A percentile compares a stretch with the other conserved stretches of the same genome.
phyloP scores from a whole-genome alignment of 139 green algal genomes.

The Dunaliella primolecta region DNA sequence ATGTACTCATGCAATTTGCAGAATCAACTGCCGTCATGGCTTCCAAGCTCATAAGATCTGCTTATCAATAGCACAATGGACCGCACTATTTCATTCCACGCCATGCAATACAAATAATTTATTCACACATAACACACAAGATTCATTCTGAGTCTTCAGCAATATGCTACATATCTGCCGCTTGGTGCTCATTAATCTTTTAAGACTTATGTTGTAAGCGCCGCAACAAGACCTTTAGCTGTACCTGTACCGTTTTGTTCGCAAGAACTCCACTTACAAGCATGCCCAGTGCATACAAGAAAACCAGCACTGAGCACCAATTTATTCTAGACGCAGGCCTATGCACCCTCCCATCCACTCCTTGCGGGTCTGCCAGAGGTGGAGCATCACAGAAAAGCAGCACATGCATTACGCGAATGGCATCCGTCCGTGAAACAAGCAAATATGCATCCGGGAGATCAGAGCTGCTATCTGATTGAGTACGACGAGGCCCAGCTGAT shows the following conservation, averaged over 20 bases:
- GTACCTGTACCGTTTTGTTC: background rate
- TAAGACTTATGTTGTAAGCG: too few relatives aligned
- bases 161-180: too few relatives aligned
- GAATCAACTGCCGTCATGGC: too few relatives aligned
- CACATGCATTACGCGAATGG: background rate
- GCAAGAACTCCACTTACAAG: background rate
- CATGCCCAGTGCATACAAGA: background rate
- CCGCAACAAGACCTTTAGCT: background rate
- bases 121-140: too few relatives aligned
- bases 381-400: background rate
- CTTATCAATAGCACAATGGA: too few relatives aligned
- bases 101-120: too few relatives aligned
- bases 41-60: too few relatives aligned
- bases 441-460: background rate
- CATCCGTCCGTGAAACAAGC: background rate
- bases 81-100: too few relatives aligned
- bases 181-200: too few relatives aligned
- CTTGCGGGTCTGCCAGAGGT: background rate
- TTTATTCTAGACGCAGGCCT: background rate
- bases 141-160: too few relatives aligned
- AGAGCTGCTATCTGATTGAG: background rate
- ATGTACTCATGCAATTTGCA: too few relatives aligned
- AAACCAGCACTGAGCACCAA: background rate
- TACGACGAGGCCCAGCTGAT: background rate
- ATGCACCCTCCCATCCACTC: background rate